Conservation (phyloP, 768 basidiomycete species). For the Pulveroboletus sp. region DNA sequence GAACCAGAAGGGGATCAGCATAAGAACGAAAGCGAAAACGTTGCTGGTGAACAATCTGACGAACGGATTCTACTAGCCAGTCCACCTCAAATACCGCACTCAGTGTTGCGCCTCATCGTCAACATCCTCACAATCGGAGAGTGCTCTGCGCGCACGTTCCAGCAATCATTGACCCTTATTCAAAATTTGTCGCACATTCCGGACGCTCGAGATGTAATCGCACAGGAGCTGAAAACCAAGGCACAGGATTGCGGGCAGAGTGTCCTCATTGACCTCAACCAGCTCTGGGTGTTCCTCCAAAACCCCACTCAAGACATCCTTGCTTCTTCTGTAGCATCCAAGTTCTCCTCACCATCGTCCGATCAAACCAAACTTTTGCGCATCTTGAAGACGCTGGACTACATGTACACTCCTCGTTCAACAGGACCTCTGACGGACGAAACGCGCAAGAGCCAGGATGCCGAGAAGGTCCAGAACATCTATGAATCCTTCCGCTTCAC, state of each 20-base stretch:
- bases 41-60: slow-evolving; percentile 22
- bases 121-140: slow-evolving; percentile 98
- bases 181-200: slow-evolving; percentile 88
- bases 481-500: slow-evolving; percentile 92
- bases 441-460: slow-evolving; percentile 46
- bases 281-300: slow-evolving; percentile 63
- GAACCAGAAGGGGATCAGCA: slow-evolving; percentile 17
- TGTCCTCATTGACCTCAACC: slow-evolving; percentile 72
- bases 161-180: slow-evolving; percentile 86
- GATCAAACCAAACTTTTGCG: slow-evolving; percentile 95
- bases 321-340: slow-evolving; percentile 69
- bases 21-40: slow-evolving; percentile 23
- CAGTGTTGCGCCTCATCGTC: slow-evolving; percentile 86
- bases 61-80: slow-evolving; percentile 55
- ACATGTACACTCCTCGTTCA: slow-evolving; percentile 76
- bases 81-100: slow-evolving; percentile 81
- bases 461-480: slow-evolving; percentile 81
- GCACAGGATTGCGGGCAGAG: slow-evolving; percentile 84
- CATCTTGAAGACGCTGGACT: slow-evolving; percentile 95
- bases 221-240: slow-evolving; percentile 79
- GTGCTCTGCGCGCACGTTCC: slow-evolving; percentile 95
- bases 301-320: slow-evolving; percentile 51
- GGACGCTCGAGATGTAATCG: slow-evolving; percentile 83
- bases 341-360: slow-evolving; percentile 92
- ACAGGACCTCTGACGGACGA: slow-evolving; percentile 38